These are phyloP conservation scores for Aspergillus pseudonomiae DNA, from an alignment of 2,329 filamentous ascomycete species.

Conservation along the genomic window DNA sequence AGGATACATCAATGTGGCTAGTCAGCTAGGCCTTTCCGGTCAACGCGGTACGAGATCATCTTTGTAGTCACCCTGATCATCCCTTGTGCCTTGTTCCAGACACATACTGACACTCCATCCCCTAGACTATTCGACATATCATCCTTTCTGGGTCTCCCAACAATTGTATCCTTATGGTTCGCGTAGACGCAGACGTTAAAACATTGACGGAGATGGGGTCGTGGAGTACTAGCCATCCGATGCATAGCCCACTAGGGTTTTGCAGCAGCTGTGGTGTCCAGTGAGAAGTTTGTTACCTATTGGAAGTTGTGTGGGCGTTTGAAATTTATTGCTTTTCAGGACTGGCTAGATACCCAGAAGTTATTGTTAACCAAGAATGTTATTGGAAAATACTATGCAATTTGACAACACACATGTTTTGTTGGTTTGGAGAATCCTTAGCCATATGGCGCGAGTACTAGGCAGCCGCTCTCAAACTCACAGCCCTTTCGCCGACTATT, in stretches of 20 bases:
- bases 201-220: background rate
- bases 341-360: background rate
- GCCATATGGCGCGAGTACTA: background rate
- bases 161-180: conserved; percentile 27
- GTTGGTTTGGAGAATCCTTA: background rate
- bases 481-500: background rate
- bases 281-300: background rate
- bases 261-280: background rate
- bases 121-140: conserved; percentile 46
- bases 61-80: conserved; percentile 20
- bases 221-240: background rate
- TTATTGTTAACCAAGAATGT: background rate
- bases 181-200: conserved; percentile 4
- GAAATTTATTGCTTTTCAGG: background rate
- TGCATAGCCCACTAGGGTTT: background rate
- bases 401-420: background rate
- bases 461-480: background rate
- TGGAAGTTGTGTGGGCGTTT: background rate
- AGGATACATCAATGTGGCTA: conserved; percentile 51
- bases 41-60: conserved; percentile 39
- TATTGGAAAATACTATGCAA: background rate
- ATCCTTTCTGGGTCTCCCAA: conserved; percentile 40
- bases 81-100: background rate
- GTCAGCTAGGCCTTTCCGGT: conserved; percentile 44
- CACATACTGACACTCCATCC: background rate